These are phyloP conservation scores for Oenanthe javanica DNA, from an alignment of 140 eudicot genomes.

Conservation along the genomic window DNA sequence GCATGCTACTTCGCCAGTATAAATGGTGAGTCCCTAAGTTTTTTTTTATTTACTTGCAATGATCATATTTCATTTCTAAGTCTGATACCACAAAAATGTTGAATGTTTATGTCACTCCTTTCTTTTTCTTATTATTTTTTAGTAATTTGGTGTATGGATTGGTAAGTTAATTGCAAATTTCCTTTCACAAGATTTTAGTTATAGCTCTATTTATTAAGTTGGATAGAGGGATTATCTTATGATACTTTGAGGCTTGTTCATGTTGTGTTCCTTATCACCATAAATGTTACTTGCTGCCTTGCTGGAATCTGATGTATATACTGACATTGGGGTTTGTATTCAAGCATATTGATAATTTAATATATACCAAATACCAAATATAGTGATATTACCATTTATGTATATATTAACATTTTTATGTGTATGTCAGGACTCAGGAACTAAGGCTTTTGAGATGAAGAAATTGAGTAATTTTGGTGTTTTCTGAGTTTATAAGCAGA, in stretches of 20 bases:
- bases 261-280: not conserved
- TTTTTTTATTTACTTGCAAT: not conserved
- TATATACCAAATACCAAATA: not conserved
- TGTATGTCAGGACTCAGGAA: too few relatives aligned
- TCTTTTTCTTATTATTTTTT: not conserved
- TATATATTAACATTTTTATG: not conserved
- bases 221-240: not conserved
- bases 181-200: not conserved
- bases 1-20: constrained; percentile 44
- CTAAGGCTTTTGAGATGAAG: too few relatives aligned
- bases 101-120: not conserved
- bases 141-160: not conserved
- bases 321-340: not conserved
- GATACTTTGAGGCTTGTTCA: not conserved
- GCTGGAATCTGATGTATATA: not conserved
- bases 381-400: not conserved
- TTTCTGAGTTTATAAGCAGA: too few relatives aligned
- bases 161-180: not conserved
- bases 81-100: not conserved
- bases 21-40: constrained; percentile 30
- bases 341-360: not conserved
- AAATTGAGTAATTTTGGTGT: too few relatives aligned
- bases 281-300: not conserved
- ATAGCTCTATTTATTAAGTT: not conserved
- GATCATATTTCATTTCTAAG: not conserved